Evolutionary conservation across 805 yeast species (phyloP).

Genomic region (Nakazawaea ambrosiae): DNA sequence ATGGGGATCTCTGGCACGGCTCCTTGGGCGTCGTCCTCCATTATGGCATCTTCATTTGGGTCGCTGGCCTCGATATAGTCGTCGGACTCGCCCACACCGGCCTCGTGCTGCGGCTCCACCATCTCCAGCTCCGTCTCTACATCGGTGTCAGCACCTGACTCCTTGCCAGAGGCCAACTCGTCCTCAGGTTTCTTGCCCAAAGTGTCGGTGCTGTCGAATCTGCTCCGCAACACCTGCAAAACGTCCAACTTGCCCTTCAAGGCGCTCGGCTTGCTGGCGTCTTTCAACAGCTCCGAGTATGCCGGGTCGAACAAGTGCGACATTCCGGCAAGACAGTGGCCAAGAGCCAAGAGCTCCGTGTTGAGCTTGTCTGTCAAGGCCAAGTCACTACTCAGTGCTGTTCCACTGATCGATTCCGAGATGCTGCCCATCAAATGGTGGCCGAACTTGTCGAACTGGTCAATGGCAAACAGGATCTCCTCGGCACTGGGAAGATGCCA

Average conservation of each 20-base stretch:
- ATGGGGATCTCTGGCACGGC: constrained; percentile 20
- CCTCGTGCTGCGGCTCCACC: neutral
- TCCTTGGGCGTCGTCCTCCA: constrained; percentile 2
- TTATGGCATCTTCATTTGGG: constrained; percentile 13
- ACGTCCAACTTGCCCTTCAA: constrained; percentile 28
- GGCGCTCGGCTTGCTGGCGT: constrained; percentile 24
- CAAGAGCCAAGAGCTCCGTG: constrained; percentile 47
- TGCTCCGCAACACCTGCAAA: constrained; percentile 25
- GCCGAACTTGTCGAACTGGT: constrained; percentile 45
- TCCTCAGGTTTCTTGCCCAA: neutral
- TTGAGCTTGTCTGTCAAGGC: constrained; percentile 25
- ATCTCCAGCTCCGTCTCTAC: neutral
- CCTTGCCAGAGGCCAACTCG: neutral
- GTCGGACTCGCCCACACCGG: neutral
- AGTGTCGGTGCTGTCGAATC: constrained; percentile 11
- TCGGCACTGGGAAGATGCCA: constrained; percentile 69
- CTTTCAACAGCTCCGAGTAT: constrained; percentile 26
- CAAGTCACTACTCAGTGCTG: neutral
- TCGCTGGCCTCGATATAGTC: constrained; percentile 16
- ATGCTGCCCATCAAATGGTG: constrained; percentile 36
- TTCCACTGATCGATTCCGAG: constrained; percentile 18
- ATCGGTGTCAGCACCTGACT: neutral
- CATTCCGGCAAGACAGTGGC: constrained; percentile 61
- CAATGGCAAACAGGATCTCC: constrained; percentile 56
- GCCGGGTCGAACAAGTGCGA: constrained; percentile 64